A percentile compares a stretch with the other conserved stretches of the same genome.
phyloP scores from a whole-genome alignment of 768 basidiomycete species.

The Trametes meyenii region DNA sequence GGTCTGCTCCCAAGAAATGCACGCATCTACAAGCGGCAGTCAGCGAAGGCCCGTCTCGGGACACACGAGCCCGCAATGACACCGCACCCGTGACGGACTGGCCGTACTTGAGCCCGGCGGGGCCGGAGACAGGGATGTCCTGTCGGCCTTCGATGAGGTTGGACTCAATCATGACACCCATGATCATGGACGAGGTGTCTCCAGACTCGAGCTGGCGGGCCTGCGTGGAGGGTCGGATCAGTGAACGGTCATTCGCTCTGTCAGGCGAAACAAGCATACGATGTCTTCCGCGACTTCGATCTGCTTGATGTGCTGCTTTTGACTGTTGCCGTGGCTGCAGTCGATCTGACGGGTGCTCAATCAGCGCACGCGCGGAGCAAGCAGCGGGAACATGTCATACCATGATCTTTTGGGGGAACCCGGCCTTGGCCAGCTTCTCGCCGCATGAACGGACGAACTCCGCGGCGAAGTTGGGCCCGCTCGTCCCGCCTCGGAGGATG shows the following conservation, averaged over 20 bases:
- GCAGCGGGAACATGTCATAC: conserved; percentile 41
- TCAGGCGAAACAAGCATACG: conserved; percentile 46
- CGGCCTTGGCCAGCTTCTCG: conserved; percentile 77
- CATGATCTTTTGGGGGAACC: conserved; percentile 83
- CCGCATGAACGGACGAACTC: conserved; percentile 79
- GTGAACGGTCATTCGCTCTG: neutral
- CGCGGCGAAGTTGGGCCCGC: conserved; percentile 86
- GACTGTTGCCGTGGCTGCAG: conserved; percentile 96
- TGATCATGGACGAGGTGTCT: conserved; percentile 73
- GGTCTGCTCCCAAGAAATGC: conserved; percentile 86
- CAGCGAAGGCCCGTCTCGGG: neutral
- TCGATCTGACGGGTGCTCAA: conserved; percentile 63
- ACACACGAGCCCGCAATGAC: neutral
- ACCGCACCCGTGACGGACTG: conserved; percentile 82
- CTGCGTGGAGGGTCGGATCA: conserved; percentile 39
- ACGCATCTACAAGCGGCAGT: conserved; percentile 29
- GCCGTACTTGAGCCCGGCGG: conserved; percentile 75
- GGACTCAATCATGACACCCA: conserved; percentile 96
- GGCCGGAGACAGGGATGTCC: conserved; percentile 75
- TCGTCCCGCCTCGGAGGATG: conserved; percentile 88
- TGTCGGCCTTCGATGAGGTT: conserved; percentile 89
- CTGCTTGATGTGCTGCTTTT: conserved; percentile 90
- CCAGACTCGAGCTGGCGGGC: conserved; percentile 71
- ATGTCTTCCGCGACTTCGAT: conserved; percentile 88
- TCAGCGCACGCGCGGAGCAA: conserved; percentile 1